Evolutionary conservation across 306 rosid genomes (phyloP).

Genomic region (Ochetophila trinervis): DNA sequence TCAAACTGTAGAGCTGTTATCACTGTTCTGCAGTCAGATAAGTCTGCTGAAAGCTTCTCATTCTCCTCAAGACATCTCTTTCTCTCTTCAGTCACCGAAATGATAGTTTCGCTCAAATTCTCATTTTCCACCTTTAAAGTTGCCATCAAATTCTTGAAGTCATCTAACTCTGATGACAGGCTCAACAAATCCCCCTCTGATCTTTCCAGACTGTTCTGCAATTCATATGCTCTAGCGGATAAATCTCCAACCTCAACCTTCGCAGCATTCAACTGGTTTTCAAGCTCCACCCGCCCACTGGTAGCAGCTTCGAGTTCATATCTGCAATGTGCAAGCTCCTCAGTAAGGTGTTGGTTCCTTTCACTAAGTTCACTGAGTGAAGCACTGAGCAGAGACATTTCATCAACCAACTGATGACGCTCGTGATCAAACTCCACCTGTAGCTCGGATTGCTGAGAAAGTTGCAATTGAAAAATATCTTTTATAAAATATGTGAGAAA

Average conservation of each 20-base stretch:
- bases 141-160: conserved; percentile 56
- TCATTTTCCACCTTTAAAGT: conserved; percentile 61
- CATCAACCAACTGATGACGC: conserved; percentile 37
- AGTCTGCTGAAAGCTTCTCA: conserved; percentile 55
- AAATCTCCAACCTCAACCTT: conserved; percentile 54
- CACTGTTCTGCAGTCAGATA: conserved; percentile 40
- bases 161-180: conserved; percentile 58
- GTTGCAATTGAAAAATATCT: conserved; percentile 57
- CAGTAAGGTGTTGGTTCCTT: conserved; percentile 57
- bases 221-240: conserved; percentile 51
- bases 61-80: conserved; percentile 51
- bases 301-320: conserved; percentile 50
- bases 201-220: conserved; percentile 52
- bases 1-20: conserved; percentile 51
- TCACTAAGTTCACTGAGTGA: conserved; percentile 43
- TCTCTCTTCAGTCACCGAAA: conserved; percentile 44
- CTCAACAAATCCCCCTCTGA: conserved; percentile 49
- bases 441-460: conserved; percentile 56
- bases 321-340: conserved; percentile 63
- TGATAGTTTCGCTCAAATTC: conserved; percentile 43
- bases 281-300: conserved; percentile 51
- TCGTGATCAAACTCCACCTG: conserved; percentile 53
- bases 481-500: conserved; percentile 52
- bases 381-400: conserved; percentile 48
- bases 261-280: conserved; percentile 41